These are phyloP conservation scores for Carex myosuroides DNA, from an alignment of 176 grass and related monocot species.

Conservation along the genomic window DNA sequence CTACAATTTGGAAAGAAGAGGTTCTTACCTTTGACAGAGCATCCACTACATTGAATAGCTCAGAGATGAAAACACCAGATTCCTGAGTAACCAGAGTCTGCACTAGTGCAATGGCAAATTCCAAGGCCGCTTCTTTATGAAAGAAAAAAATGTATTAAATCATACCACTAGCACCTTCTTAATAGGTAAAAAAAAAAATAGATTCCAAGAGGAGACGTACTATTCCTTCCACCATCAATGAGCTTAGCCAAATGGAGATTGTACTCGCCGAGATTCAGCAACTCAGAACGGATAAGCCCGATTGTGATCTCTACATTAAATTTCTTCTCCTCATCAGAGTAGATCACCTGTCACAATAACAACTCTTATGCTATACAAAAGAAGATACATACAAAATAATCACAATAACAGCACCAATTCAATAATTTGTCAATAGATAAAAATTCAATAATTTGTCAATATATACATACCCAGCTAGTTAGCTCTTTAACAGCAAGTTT, in stretches of 20 bases:
- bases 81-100: slow-evolving; percentile 79
- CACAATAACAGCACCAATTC: slow-evolving; percentile 24
- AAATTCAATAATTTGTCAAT: slow-evolving; percentile 4
- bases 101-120: slow-evolving; percentile 84
- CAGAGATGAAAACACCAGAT: slow-evolving; percentile 44
- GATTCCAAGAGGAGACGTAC: slow-evolving; percentile 40
- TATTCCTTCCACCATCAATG: slow-evolving; percentile 86
- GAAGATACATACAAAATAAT: slow-evolving; percentile 18
- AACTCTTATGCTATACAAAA: neutral
- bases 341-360: slow-evolving; percentile 65
- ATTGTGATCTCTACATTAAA: slow-evolving; percentile 70
- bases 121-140: slow-evolving; percentile 60
- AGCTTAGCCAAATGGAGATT: slow-evolving; percentile 85
- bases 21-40: slow-evolving; percentile 62
- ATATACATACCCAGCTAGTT: slow-evolving; percentile 74
- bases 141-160: slow-evolving; percentile 21
- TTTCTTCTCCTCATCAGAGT: slow-evolving; percentile 83
- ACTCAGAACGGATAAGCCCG: slow-evolving; percentile 77
- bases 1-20: neutral
- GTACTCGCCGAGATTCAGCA: slow-evolving; percentile 84
- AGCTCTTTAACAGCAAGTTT: slow-evolving; percentile 83
- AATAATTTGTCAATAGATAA: slow-evolving; percentile 3
- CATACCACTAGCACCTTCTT: neutral
- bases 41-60: slow-evolving; percentile 82
- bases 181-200: neutral